Conservation (phyloP, 805 yeast genomes). For the Yamadazyma nakazawae region DNA sequence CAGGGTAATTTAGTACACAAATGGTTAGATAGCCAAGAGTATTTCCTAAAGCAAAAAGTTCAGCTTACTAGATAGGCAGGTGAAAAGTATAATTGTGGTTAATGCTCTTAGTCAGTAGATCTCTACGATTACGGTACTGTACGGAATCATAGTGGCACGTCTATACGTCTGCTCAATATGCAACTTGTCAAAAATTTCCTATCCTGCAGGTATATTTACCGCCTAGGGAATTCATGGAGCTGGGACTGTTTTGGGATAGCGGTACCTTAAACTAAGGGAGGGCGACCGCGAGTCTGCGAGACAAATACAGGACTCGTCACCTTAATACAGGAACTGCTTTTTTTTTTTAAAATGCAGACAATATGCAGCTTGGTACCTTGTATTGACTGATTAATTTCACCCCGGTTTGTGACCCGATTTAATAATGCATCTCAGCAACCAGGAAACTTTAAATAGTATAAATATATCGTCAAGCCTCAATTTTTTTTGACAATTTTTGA, state of each 20-base stretch:
- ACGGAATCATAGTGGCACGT: not conserved
- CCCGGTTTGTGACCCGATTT: constrained; percentile 6
- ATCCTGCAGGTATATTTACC: not conserved
- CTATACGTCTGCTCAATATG: not conserved
- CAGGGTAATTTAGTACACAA: not conserved
- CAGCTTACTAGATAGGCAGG: not conserved
- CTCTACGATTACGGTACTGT: too few relatives aligned
- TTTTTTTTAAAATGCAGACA: not conserved
- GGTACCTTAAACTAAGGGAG: not conserved
- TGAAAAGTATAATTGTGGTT: not conserved
- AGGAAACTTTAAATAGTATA: not conserved
- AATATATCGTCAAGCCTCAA: constrained; percentile 5
- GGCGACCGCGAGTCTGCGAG: too few relatives aligned
- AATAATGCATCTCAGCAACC: constrained; percentile 3
- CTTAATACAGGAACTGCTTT: not conserved
- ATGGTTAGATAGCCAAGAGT: not conserved
- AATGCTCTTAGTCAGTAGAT: too few relatives aligned
- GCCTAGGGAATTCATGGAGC: constrained; percentile 1
- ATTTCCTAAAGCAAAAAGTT: not conserved
- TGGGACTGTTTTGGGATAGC: constrained; percentile 1
- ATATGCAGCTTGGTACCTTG: constrained; percentile 1
- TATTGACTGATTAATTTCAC: constrained; percentile 5
- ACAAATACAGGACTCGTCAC: too few relatives aligned
- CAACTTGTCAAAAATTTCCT: not conserved
- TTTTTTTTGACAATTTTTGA: constrained; percentile 1